Evolutionary conservation across 139 green algal species (phyloP).

Genomic region (Micractinium sp.): DNA sequence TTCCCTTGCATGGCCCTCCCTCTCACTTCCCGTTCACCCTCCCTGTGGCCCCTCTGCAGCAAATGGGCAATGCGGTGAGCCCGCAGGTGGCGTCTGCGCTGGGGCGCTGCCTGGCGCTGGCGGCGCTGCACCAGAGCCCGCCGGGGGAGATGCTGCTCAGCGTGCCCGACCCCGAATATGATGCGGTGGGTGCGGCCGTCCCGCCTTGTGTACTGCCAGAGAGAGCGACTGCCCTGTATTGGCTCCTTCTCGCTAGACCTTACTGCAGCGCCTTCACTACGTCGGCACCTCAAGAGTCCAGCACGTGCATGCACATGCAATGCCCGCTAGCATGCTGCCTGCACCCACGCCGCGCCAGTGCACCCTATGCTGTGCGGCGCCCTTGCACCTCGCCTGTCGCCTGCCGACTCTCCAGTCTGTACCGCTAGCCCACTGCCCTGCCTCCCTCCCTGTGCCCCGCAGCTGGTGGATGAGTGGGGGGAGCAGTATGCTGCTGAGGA

Average conservation of each 20-base stretch:
- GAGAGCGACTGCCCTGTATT: no score
- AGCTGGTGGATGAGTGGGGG: slow-evolving; percentile 6
- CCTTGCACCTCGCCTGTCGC: not conserved
- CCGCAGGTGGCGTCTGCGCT: slow-evolving; percentile 67
- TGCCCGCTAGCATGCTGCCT: not conserved
- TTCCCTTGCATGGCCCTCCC: no score
- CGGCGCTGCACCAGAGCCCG: slow-evolving; percentile 45
- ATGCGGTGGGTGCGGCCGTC: slow-evolving; percentile 13
- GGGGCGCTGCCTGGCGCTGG: slow-evolving; percentile 68
- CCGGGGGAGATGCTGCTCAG: slow-evolving; percentile 41
- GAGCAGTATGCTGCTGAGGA: not conserved
- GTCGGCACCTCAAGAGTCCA: not conserved
- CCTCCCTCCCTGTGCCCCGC: not conserved
- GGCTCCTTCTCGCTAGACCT: no score
- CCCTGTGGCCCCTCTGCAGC: slow-evolving; percentile 18
- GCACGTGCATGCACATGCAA: slow-evolving; percentile 9
- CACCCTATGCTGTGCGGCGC: not conserved
- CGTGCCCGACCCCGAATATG: slow-evolving; percentile 44
- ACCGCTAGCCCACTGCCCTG: not conserved
- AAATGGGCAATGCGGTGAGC: slow-evolving; percentile 86
- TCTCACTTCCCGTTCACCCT: no score
- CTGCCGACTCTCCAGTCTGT: no score
- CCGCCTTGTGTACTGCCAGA: not conserved
- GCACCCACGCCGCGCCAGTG: no score
- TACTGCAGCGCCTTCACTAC: no score